Base-by-base conservation (phyloP, 2,329 filamentous ascomycete genomes). In the Ophiostoma triangulosporum region DNA sequence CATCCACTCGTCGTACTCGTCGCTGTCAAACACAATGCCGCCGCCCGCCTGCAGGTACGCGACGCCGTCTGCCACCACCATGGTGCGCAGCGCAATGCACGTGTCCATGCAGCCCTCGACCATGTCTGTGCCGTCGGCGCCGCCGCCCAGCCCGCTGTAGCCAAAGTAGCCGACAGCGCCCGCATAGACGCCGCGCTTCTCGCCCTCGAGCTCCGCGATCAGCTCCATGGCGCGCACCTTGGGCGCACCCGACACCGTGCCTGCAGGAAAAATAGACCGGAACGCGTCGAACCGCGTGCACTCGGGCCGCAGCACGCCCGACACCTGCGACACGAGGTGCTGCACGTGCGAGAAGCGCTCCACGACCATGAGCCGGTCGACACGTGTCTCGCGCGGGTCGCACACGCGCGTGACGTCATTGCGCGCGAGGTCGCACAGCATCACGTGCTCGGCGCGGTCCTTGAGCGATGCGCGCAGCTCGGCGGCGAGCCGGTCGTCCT, bases 181-280 rank as follows among this genome's bases (percentile, higher is more conserved):
- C 8, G 93, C 93, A 65, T 98, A 98, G 36, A 97, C 81, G 38
- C 93, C 91, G 53, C 93, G 78, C 75, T 96, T 96, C 76, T 98
- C 93, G 59, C 78, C 74, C 70, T 98, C 93, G 48, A 97, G 72
- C 71, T 97, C 91, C 48, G 87, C 89, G 62, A 98, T 98, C 57
- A 98, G 74, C 70, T 96, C 87, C 93, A 98, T 98, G 3, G 93
- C 93, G 58, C 84, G 81, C 53, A 98, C 89, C 71, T 98, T 98
- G 55, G 93, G 93, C 4, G 93, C 91, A 4, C 93, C 93, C 17
- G 86, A 93, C 29, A 97, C 91, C 0, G 93, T 98, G 54, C 93
- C 93, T 4, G 93, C 93, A 0, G 93, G 93, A 73, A 98, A 98
- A 62, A 98, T 96, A 60, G 86, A 90, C 36, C 91, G 80, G 72